A percentile compares a stretch with the other conserved stretches of the same genome.
These are phyloP conservation scores for Naganishia sp. DNA, from an alignment of 1,284 basidiomycete species.

Conservation along the genomic window DNA sequence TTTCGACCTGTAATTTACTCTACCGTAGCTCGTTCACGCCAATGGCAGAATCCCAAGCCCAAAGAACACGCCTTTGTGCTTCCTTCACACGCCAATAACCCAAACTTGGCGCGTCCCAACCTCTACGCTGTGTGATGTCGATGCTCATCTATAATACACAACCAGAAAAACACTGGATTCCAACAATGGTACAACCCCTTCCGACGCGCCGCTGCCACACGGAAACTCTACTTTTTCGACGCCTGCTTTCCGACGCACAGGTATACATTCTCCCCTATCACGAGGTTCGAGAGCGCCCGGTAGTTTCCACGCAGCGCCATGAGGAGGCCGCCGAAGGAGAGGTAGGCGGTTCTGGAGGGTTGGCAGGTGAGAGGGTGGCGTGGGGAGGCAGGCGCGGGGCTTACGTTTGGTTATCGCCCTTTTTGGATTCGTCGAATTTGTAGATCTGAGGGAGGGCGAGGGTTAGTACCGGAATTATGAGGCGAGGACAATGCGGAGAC, in stretches of 20 bases:
- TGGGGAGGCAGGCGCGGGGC: conserved; percentile 15
- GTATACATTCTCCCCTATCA: conserved; percentile 90
- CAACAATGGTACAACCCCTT: conserved; percentile 7
- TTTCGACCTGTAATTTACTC: no score
- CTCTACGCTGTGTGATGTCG: background rate
- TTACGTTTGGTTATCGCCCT: conserved; percentile 57
- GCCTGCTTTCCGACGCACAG: conserved; percentile 76
- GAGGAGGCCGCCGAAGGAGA: conserved; percentile 93
- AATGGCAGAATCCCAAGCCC: no score
- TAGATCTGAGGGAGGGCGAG: conserved; percentile 67
- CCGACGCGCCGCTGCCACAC: background rate
- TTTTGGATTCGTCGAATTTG: conserved; percentile 84
- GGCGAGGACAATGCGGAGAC: background rate
- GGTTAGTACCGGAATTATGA: background rate
- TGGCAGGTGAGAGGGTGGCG: background rate
- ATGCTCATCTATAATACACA: background rate
- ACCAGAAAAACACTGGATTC: background rate
- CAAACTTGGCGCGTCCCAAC: background rate
- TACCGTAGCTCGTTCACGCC: no score
- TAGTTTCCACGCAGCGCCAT: conserved; percentile 92
- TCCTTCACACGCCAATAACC: no score
- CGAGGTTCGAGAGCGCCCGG: conserved; percentile 87
- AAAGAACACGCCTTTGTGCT: no score
- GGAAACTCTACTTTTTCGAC: background rate
- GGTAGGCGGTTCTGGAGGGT: conserved; percentile 77